phyloP scores from a whole-genome alignment of 2,329 filamentous ascomycete species.

The Chaetomium olivaceum region DNA sequence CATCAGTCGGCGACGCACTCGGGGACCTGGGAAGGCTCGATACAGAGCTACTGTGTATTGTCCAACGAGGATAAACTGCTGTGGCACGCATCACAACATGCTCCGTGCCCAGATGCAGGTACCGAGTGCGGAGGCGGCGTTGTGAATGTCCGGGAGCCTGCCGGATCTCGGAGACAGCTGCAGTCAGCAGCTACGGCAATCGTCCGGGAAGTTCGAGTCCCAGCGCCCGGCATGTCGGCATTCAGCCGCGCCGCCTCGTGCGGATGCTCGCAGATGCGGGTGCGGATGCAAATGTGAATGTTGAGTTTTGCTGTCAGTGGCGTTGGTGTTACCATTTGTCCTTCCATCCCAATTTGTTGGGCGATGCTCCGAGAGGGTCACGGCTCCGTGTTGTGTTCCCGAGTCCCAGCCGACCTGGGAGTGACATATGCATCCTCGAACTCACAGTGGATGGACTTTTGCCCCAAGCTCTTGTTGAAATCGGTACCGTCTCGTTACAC shows the following conservation, averaged over 20 bases:
- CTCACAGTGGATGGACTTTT: neutral
- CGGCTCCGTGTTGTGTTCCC: slow-evolving; percentile 7
- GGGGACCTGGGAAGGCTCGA: slow-evolving; percentile 11
- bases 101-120: slow-evolving; percentile 21
- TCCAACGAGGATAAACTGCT: slow-evolving; percentile 7
- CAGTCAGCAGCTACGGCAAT: neutral
- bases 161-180: slow-evolving; percentile 14
- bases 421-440: neutral
- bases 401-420: neutral
- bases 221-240: neutral
- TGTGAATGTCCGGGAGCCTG: slow-evolving; percentile 10
- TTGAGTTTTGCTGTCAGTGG: neutral
- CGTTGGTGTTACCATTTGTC: neutral
- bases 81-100: slow-evolving; percentile 20
- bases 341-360: neutral
- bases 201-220: neutral
- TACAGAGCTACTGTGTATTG: slow-evolving; percentile 5
- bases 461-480: neutral
- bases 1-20: slow-evolving; percentile 9
- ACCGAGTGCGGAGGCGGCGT: slow-evolving; percentile 17
- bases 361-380: neutral
- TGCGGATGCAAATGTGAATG: slow-evolving; percentile 5
- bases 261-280: neutral
- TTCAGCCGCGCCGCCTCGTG: slow-evolving; percentile 6
- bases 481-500: neutral